Evolutionary conservation across 441 rosid genomes (phyloP), one percentile per base, ranked within the genome.

Genomic region (Arabidopsis hybrid): DNA sequence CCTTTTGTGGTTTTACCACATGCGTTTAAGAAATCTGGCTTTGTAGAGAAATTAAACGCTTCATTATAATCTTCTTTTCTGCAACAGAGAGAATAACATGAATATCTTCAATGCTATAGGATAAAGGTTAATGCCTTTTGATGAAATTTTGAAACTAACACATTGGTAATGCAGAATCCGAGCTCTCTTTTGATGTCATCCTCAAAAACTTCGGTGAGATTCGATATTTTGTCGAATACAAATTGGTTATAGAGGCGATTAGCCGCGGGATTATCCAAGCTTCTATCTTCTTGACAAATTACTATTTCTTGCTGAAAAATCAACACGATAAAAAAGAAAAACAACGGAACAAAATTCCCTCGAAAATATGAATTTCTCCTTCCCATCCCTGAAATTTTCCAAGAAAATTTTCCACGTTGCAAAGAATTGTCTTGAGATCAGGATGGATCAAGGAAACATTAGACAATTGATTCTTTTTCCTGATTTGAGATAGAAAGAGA

Each of bases 151-250:
- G 1, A 46, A n/a, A 83, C 93, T 71, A 76, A 95, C 99, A 84
- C 83, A 87, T 95, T 90, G 66, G 86, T 79, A 18, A 95, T 85
- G 91, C 99, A 95, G 85, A 95, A 92, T 36, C 86, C 92, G 47
- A 89, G 86, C 38, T 92, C 60, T 71, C 86, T 74, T 52, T 71
- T 38, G 47, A 95, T 83, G 31, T 94, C 97, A 52, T 53, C 75
- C 45, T 85, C 85, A 83, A 92, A 87, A 43, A 83, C 64, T 58
- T 75, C 47, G 29, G 96, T 86, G 71, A 85, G 76, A 77, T 89
- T 91, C 1, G 89, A 73, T 65, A 92, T 71, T 69, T 81, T 86
- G 13, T 67, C 80, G 65, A 47, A 80, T 13, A 88, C 46, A 49
- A 85, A 71, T 69, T 84, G 79, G 17, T 86, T 72, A 36, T 85